These are phyloP conservation scores for Elongisporangium undulatum DNA, from an alignment of 352 stramenopile species.

Conservation along the genomic window DNA sequence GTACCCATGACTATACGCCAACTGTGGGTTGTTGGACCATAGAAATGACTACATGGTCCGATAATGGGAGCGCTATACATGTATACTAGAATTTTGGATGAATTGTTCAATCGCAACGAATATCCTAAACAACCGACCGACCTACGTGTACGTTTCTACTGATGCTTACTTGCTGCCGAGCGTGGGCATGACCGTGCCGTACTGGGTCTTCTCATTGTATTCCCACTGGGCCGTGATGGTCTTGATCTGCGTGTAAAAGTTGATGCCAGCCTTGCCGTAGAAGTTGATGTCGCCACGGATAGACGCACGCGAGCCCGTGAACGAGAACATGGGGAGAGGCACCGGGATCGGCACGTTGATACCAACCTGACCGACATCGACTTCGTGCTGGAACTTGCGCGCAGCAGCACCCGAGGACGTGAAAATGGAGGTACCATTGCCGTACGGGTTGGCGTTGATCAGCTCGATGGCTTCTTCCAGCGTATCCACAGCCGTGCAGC, in stretches of 20 bases:
- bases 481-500: slow-evolving; percentile 88
- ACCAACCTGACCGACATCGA: slow-evolving; percentile 95
- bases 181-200: slow-evolving; percentile 92
- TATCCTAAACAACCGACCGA: not conserved
- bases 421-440: slow-evolving; percentile 97
- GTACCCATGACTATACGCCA: not conserved
- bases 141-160: not conserved
- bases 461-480: slow-evolving; percentile 95
- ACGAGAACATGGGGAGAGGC: slow-evolving; percentile 97
- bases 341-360: slow-evolving; percentile 98
- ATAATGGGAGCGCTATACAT: not conserved
- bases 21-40: not conserved
- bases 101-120: not conserved
- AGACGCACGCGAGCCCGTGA: slow-evolving; percentile 93
- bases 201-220: slow-evolving; percentile 86
- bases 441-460: slow-evolving; percentile 96
- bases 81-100: not conserved
- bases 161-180: slow-evolving; percentile 54
- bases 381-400: slow-evolving; percentile 96
- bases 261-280: slow-evolving; percentile 94
- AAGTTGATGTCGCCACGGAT: slow-evolving; percentile 97
- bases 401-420: slow-evolving; percentile 91
- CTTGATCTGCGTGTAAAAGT: slow-evolving; percentile 98
- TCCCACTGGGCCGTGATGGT: slow-evolving; percentile 97
- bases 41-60: not conserved